Evolutionary conservation across 1,284 basidiomycete species (phyloP), one percentile per base, ranked within the genome.

Genomic region (Pseudomicrostroma phylloplanum): DNA sequence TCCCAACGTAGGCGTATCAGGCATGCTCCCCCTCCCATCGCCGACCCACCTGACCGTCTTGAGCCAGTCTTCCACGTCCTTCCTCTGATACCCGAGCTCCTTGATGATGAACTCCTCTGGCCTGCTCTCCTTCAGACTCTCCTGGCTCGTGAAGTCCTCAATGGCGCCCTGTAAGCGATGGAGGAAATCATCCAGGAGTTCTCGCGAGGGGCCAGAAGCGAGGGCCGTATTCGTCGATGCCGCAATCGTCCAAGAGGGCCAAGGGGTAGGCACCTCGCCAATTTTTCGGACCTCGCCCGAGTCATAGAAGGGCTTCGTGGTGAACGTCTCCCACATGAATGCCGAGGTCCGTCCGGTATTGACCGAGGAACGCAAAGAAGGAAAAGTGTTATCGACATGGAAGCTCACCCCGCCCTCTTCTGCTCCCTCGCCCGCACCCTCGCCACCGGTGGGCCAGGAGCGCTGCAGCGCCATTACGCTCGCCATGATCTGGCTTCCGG

Each of bases 301-400:
- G 78, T 94, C 90, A 15, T 85, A 85, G 73, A 86, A 96, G 1
- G 94, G 93, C 79, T 96, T 97, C 17, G 93, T 96, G 1, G 94
- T 97, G 80, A 96, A 96, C 80, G 80, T 80, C 51, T 75, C 69
- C 61, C 61, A 63, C 61, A 63, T 63, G 57, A 63, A 63, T 11
- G 61, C 61, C 17, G 57, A 46, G 19, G 61, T 63, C 21, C 15
- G 17, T 15, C 48, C 46, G 17, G 42, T 67, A 76, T 97, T 97
- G 36, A 97, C 92, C 1, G 91, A 92, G 70, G 88, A 82, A 60
- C 96, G 86, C 19, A 98, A 82, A n/a, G 90, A 89, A 57, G 71
- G 65, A 49, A 79, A 79, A 2, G 76, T 73, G 59, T 77, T 69
- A 58, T 79, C 74, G 54, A 78, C 73, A 53, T 69, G 68, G 55